Conservation (phyloP, 805 yeast species). For the Monosporozyma unispora region DNA sequence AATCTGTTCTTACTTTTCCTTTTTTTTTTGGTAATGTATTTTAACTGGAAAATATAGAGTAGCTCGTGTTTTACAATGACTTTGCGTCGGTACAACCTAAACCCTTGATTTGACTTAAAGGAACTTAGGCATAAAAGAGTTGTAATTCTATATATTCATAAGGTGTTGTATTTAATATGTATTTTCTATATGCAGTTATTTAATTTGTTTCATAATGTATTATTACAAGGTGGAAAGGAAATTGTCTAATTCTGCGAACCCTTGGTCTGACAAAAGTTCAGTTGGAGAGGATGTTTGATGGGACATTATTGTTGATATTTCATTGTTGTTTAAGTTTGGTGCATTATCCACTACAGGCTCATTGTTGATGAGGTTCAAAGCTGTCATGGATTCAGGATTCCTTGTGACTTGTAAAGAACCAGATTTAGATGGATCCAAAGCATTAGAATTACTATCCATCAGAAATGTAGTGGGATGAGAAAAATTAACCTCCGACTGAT, state of each 20-base stretch:
- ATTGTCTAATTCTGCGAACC: slow-evolving; percentile 26
- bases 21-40: too few relatives aligned
- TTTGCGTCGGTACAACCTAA: neutral
- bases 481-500: neutral
- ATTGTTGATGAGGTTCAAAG: neutral
- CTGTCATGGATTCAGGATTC: neutral
- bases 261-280: slow-evolving; percentile 18
- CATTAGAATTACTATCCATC: neutral
- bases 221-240: slow-evolving; percentile 22
- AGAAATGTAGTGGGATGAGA: neutral
- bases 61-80: too few relatives aligned
- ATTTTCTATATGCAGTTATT: neutral
- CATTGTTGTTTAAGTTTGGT: neutral
- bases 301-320: neutral
- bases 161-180: neutral
- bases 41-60: too few relatives aligned
- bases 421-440: neutral
- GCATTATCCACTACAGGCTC: neutral
- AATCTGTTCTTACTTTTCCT: too few relatives aligned
- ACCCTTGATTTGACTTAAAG: neutral
- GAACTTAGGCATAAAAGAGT: neutral
- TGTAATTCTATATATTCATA: slow-evolving; percentile 1
- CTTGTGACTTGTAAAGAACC: neutral
- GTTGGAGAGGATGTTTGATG: slow-evolving; percentile 18
- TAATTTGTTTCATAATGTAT: neutral